phyloP scores from a whole-genome alignment of 2,329 filamentous ascomycete species.

The Talaromyces sp. region DNA sequence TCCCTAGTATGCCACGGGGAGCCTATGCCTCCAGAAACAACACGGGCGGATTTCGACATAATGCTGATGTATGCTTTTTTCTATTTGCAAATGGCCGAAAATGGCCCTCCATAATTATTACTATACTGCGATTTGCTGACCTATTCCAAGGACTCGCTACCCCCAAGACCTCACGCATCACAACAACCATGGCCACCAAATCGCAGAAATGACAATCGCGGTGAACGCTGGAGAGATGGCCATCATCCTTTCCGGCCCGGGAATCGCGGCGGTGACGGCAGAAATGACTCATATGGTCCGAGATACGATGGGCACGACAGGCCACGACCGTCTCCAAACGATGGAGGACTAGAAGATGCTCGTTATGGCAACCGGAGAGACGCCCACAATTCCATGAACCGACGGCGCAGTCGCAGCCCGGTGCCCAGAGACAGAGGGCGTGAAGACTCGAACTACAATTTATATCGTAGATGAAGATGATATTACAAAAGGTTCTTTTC shows the following conservation, averaged over 20 bases:
- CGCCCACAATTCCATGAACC: conserved; percentile 20
- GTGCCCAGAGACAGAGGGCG: conserved; percentile 19
- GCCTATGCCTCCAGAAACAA: conserved; percentile 21
- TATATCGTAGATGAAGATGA: conserved; percentile 19
- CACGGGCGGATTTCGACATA: conserved; percentile 19
- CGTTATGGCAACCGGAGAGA: conserved; percentile 19
- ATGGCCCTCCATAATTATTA: not conserved
- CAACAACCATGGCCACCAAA: conserved; percentile 24
- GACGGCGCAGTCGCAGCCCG: conserved; percentile 33
- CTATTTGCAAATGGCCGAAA: not conserved
- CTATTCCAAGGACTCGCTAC: conserved; percentile 25
- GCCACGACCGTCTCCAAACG: not conserved
- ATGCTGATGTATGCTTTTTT: conserved; percentile 17
- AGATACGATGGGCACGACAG: conserved; percentile 21
- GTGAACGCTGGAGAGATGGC: conserved; percentile 27
- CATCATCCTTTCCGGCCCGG: conserved; percentile 15
- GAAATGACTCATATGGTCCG: conserved; percentile 33
- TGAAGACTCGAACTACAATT: conserved; percentile 17
- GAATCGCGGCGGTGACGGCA: conserved; percentile 19
- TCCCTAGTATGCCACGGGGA: conserved; percentile 29
- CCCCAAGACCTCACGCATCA: conserved; percentile 29
- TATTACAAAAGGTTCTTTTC: not conserved
- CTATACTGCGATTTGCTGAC: conserved; percentile 13
- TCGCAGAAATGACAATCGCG: conserved; percentile 21
- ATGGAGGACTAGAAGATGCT: conserved; percentile 12